Base-by-base conservation (phyloP, 2,329 filamentous ascomycete species). In the Camillea tinctor region DNA sequence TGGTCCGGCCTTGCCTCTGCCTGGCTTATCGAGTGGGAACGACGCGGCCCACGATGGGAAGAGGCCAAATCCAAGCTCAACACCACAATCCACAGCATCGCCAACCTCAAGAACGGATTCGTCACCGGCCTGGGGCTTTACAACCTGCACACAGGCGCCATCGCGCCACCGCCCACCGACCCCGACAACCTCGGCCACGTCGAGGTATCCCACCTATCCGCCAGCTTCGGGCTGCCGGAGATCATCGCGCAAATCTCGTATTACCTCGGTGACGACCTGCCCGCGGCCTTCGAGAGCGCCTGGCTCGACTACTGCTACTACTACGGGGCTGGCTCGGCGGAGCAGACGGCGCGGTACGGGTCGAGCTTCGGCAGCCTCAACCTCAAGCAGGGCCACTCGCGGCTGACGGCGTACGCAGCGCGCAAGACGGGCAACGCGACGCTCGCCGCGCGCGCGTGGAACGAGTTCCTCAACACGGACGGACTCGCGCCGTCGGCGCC, bases 291-390 rank as follows among this genome's bases (percentile, higher is more conserved):
- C 68, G 75, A 81, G 54, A 70, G 80, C 6, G 82, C 79, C 0
- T 88, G 84, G 80, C 72, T 86, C 1, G 84, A 87, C 54, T 88
- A 88, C 71, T 84, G 83, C 67, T 81, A 81, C 68, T 86, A 84
- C 71, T 88, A 84, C 65, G 75, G 77, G 8, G 84, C 82, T 0
- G 66, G 76, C 0, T 70, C 72, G 0, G 77, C 73, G 0, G 82
- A 86, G 71, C 84, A 88, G 69, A 70, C 66, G 1, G 76, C 78
- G 1, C 77, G 83, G 0, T 88, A 86, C 62, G 84, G 84, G 6
- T 68, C 69, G 1, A 71, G 72, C 52, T 87, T 83, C 59, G 73
- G 79, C n/a, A 76, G 62, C 2, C 61, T 81, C 4, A 82, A 72
- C 52, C 71, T 87, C 54, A 74, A 75, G 53, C 85, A 88, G 66